Percentiles rank a stretch among this genome's conserved stretches.
These are phyloP conservation scores for Scutellaria minor DNA, from an alignment of 257 asterid genomes.

Conservation along the genomic window DNA sequence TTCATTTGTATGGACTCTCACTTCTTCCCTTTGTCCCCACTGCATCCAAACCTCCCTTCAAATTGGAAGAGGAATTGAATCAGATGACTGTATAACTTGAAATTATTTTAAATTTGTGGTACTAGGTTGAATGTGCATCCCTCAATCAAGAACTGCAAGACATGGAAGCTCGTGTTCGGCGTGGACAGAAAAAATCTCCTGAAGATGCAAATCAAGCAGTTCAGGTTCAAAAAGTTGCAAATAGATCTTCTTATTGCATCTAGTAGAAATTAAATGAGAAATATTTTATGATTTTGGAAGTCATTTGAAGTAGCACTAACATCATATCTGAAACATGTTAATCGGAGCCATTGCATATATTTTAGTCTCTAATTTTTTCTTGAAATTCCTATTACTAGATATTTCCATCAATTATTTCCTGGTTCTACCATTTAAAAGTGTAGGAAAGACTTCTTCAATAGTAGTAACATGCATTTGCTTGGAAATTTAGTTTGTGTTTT, in stretches of 20 bases:
- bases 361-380: conserved; percentile 2
- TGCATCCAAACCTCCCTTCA: conserved; percentile 20
- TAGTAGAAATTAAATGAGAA: conserved; percentile 21
- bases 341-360: background rate
- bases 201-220: conserved; percentile 92
- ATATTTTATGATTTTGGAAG: conserved; percentile 7
- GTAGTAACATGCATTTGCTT: background rate
- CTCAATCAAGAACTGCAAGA: conserved; percentile 97
- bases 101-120: conserved; percentile 24
- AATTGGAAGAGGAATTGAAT: conserved; percentile 31
- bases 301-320: background rate
- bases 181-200: conserved; percentile 84
- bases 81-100: conserved; percentile 21
- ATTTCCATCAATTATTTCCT: conserved; percentile 8
- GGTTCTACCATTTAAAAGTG: conserved; percentile 14
- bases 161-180: conserved; percentile 93
- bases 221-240: conserved; percentile 63
- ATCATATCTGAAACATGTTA: background rate
- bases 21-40: conserved; percentile 26
- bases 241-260: conserved; percentile 26
- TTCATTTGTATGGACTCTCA: conserved; percentile 22
- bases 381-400: conserved; percentile 6
- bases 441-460: conserved; percentile 14
- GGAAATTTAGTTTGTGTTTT: background rate
- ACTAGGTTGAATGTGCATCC: conserved; percentile 92